phyloP scores from a whole-genome alignment of 768 basidiomycete genomes.

The Auricularia auricula-judae region DNA sequence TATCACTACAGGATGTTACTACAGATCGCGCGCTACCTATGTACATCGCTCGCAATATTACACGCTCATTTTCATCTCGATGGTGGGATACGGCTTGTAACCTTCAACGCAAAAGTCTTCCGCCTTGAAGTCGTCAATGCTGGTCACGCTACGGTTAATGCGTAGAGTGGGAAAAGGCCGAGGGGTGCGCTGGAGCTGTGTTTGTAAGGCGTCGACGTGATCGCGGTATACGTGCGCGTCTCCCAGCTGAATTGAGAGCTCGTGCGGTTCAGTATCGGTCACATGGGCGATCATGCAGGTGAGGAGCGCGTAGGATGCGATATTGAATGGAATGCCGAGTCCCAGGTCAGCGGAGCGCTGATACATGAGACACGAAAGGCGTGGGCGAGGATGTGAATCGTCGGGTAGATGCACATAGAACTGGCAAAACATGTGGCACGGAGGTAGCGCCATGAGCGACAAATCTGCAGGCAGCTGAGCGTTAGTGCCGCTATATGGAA shows the following conservation, averaged over 20 bases:
- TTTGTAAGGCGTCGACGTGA: conserved; percentile 77
- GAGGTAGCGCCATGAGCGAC: conserved; percentile 89
- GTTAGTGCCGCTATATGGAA: neutral
- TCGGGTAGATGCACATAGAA: conserved; percentile 92
- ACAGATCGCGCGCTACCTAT: too few species aligned
- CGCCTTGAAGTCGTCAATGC: conserved; percentile 71
- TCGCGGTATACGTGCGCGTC: conserved; percentile 96
- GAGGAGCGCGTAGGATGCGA: conserved; percentile 94
- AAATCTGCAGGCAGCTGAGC: conserved; percentile 49
- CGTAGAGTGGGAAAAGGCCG: conserved; percentile 70
- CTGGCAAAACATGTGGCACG: conserved; percentile 98
- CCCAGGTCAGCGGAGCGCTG: conserved; percentile 96
- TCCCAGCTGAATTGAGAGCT: conserved; percentile 90
- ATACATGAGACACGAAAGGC: conserved; percentile 91
- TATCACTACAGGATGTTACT: neutral
- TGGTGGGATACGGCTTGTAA: conserved; percentile 72
- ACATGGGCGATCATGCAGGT: conserved; percentile 97
- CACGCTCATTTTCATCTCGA: conserved; percentile 96
- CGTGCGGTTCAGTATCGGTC: conserved; percentile 75
- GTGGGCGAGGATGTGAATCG: conserved; percentile 42
- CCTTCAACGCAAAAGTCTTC: conserved; percentile 82
- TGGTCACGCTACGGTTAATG: conserved; percentile 54
- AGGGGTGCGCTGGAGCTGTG: conserved; percentile 71
- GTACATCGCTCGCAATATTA: conserved; percentile 16
- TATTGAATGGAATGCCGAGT: conserved; percentile 97